A percentile compares a stretch with the other conserved stretches of the same genome.
These are phyloP conservation scores for Ceratocystiopsis minuta DNA, from an alignment of 2,329 filamentous ascomycete species.

Conservation along the genomic window DNA sequence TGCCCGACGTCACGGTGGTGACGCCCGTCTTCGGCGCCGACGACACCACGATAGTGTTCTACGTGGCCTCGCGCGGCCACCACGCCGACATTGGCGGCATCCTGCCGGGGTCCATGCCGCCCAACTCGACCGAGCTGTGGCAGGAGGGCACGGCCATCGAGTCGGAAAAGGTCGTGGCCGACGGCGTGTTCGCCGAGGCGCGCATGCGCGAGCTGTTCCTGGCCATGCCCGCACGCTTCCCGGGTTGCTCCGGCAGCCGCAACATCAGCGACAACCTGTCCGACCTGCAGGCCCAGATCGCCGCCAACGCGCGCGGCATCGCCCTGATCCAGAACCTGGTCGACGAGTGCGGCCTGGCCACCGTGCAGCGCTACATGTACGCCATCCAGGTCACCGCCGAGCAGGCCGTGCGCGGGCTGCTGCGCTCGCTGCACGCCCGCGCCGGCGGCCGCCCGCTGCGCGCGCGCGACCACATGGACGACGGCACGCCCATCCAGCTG, in stretches of 20 bases:
- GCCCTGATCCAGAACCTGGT: conserved; percentile 55
- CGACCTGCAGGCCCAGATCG: conserved; percentile 58
- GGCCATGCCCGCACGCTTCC: conserved; percentile 46
- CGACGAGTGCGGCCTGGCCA: conserved; percentile 52
- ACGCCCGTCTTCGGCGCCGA: conserved; percentile 52
- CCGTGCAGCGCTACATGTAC: conserved; percentile 58
- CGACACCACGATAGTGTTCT: conserved; percentile 54
- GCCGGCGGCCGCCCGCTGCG: conserved; percentile 10
- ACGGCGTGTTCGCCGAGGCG: conserved; percentile 61
- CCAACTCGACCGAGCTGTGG: conserved; percentile 45
- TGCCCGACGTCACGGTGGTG: conserved; percentile 65
- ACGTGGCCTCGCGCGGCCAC: conserved; percentile 62
- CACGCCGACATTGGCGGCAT: conserved; percentile 77
- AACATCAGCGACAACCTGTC: conserved; percentile 60
- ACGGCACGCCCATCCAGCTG: conserved; percentile 19
- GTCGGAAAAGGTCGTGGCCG: conserved; percentile 52
- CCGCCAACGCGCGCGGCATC: conserved; percentile 59
- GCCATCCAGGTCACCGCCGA: conserved; percentile 64
- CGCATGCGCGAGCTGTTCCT: conserved; percentile 50
- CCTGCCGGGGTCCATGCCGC: conserved; percentile 65
- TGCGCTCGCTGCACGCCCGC: conserved; percentile 49
- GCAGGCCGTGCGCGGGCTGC: conserved; percentile 47
- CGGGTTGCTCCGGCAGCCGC: conserved; percentile 50
- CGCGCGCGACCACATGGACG: conserved; percentile 22
- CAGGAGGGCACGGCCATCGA: conserved; percentile 48